A percentile compares a stretch with the other conserved stretches of the same genome.
Conservation (phyloP, 2,329 filamentous ascomycete species). For the Sporothrix sp. region DNA sequence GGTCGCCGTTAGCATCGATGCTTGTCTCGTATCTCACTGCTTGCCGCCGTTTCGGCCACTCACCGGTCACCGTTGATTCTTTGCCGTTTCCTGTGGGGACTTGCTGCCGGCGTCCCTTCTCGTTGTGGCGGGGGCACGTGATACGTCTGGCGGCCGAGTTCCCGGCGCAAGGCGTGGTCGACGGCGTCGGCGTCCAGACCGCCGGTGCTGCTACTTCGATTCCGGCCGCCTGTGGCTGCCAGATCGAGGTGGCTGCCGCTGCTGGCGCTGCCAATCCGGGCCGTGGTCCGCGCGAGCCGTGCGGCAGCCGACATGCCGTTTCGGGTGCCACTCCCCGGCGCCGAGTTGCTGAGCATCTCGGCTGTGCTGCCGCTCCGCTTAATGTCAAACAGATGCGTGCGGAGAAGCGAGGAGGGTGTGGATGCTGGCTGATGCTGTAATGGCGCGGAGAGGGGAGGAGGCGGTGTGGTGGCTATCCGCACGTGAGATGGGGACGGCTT, state of each 20-base stretch:
- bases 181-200: constrained; percentile 41
- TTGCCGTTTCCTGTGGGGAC: constrained; percentile 49
- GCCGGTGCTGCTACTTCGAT: constrained; percentile 25
- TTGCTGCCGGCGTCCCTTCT: constrained; percentile 43
- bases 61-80: constrained; percentile 54
- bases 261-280: constrained; percentile 4
- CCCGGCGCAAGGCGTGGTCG: constrained; percentile 41
- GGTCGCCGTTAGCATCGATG: constrained; percentile 12
- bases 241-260: constrained; percentile 7
- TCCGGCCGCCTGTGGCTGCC: constrained; percentile 26
- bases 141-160: constrained; percentile 30
- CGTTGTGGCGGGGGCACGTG: constrained; percentile 28
- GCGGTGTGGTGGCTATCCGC: constrained; percentile 14
- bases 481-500: neutral
- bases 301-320: constrained; percentile 5
- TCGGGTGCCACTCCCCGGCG: neutral
- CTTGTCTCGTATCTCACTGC: neutral
- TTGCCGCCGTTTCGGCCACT: constrained; percentile 23
- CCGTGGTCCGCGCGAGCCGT: constrained; percentile 6
- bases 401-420: constrained; percentile 1
- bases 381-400: constrained; percentile 9
- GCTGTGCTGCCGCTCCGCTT: constrained; percentile 6
- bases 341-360: neutral
- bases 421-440: neutral
- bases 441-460: neutral